Conservation (phyloP, 2,329 filamentous ascomycete genomes). For the Xylaria hypoxylon region DNA sequence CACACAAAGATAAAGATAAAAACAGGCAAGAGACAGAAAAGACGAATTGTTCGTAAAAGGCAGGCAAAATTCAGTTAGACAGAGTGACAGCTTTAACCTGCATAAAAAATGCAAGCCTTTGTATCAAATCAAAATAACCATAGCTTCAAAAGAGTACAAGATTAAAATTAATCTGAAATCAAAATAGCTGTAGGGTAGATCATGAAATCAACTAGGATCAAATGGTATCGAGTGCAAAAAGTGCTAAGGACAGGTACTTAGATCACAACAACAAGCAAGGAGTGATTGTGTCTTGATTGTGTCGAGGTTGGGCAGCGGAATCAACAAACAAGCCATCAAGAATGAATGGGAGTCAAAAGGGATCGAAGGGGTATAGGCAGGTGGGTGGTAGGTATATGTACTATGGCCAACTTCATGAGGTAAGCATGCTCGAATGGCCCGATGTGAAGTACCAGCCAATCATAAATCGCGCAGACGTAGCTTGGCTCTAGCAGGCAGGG, state of each 20-base stretch:
- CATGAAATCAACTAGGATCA: neutral
- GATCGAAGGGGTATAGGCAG: neutral
- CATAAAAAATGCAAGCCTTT: too few species aligned
- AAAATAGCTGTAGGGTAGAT: too few species aligned
- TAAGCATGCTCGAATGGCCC: neutral
- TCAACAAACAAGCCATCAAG: neutral
- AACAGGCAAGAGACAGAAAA: too few species aligned
- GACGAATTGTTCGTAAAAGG: too few species aligned
- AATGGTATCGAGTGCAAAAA: neutral
- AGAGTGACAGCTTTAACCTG: too few species aligned
- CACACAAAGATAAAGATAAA: too few species aligned
- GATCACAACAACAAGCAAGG: neutral
- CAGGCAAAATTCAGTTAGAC: too few species aligned
- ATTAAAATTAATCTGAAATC: neutral
- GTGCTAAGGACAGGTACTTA: too few species aligned
- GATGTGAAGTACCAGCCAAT: constrained; percentile 26
- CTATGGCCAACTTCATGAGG: neutral
- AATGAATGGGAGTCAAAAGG: neutral
- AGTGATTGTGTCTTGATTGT: neutral
- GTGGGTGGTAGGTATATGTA: neutral
- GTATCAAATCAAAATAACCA: too few species aligned
- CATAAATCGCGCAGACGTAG: constrained; percentile 31
- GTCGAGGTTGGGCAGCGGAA: neutral
- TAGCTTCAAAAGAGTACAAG: neutral
- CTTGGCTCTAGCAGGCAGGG: constrained; percentile 2